Base-by-base conservation (phyloP, 2,329 filamentous ascomycete species). In the Chaetomiaceae sp. region DNA sequence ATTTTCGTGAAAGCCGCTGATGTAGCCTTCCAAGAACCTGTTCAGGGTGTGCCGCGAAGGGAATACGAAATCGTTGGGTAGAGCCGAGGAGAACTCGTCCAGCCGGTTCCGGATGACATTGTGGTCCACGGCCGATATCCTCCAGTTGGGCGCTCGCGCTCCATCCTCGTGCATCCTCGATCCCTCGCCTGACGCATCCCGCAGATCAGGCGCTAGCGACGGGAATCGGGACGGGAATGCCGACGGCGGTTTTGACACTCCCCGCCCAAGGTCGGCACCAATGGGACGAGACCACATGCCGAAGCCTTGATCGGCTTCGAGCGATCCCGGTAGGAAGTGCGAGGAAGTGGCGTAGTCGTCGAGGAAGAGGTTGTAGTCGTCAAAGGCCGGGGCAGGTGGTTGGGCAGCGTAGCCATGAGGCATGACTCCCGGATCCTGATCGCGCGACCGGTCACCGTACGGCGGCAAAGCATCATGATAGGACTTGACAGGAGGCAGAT, bases 21-120 rank as follows among this genome's bases (percentile, higher is more conserved):
- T 76, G 56, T 86, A 88, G 1, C 82, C 83, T 48, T 84, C 81
- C 26, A 87, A 64, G 51, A 86, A 87, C 27, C 84, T 68, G 3
- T 79, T 81, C 22, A 87, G 61, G 0, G 84, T 84, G 54, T 86
- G 75, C 3, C 83, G 75, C 4, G 83, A 86, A 1, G 84, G 83
- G 40, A 87, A 76, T 3, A 79, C 73, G 53, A 87, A 87, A 54
- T 80, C 78, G 42, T 65, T 68, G 0, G 81, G 77, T 18, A 84
- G 62, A 4, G 82, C 74, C 1, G 73, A 69, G 1, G 77, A 76
- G 52, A 83, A 84, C 50, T 82, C 78, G 17, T 78, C 72, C 0
- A 84, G 62, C n/a, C 76, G 72, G 45, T 70, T 76, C 57, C 76
- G 75, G 45, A 83, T 79, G 10, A 71, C 65, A 4, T 67, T 70